Evolutionary conservation across 495 filamentous ascomycete species (phyloP).

Genomic region (Aspergillus biplanus): DNA sequence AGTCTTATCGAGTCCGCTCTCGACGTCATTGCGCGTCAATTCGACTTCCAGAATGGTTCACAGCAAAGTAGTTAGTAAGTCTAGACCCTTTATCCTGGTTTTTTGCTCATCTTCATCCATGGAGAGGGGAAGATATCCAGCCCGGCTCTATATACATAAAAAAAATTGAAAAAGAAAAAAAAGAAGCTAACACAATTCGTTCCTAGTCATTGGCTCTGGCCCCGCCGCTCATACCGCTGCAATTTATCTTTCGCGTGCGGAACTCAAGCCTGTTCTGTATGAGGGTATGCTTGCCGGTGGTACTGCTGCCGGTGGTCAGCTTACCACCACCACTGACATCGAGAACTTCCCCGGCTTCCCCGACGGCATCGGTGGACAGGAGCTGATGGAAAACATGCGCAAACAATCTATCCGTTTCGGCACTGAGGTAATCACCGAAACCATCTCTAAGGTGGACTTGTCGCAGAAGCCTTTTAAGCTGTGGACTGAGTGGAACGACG

Average conservation of each 20-base stretch:
- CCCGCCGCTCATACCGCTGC: slow-evolving; percentile 97
- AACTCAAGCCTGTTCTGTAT: slow-evolving; percentile 86
- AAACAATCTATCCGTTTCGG: slow-evolving; percentile 89
- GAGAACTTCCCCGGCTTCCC: slow-evolving; percentile 98
- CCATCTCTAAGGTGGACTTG: slow-evolving; percentile 86
- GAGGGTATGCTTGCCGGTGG: slow-evolving; percentile 98
- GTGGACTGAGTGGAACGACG: slow-evolving; percentile 84
- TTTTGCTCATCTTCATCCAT: background rate
- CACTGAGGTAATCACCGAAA: slow-evolving; percentile 89
- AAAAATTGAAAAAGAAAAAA: slow-evolving; percentile 17
- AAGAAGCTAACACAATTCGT: slow-evolving; percentile 25
- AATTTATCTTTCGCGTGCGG: slow-evolving; percentile 91
- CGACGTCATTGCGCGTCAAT: slow-evolving; percentile 50
- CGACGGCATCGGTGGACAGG: slow-evolving; percentile 77
- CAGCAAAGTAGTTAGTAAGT: slow-evolving; percentile 78
- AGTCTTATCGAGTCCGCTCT: slow-evolving; percentile 37
- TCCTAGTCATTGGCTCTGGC: slow-evolving; percentile 80
- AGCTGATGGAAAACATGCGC: slow-evolving; percentile 96
- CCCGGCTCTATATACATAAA: background rate
- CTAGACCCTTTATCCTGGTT: background rate
- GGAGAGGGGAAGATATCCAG: background rate
- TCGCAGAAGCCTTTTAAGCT: slow-evolving; percentile 86
- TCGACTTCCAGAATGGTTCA: slow-evolving; percentile 66
- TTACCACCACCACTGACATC: slow-evolving; percentile 96
- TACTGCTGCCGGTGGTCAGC: slow-evolving; percentile 91